phyloP scores from a whole-genome alignment of 257 asterid species.

The Solanum gandarillasii region DNA sequence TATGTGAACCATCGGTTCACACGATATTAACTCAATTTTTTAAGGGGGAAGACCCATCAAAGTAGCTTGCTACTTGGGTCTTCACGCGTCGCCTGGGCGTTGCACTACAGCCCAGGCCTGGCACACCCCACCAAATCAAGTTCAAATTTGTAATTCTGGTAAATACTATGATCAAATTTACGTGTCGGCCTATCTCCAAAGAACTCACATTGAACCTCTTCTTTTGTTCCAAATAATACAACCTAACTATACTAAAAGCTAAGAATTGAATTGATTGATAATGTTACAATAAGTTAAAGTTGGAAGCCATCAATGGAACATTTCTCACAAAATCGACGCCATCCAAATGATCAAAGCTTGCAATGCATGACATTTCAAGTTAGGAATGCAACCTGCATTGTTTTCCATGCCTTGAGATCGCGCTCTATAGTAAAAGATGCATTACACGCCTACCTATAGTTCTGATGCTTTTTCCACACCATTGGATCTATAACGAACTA shows the following conservation, averaged over 20 bases:
- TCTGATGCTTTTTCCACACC: constrained; percentile 43
- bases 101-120: not conserved
- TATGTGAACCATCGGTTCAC: not conserved
- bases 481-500: constrained; percentile 38
- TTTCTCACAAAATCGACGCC: not conserved
- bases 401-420: not conserved
- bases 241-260: too few relatives aligned
- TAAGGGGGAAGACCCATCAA: not conserved
- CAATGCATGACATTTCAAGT: not conserved
- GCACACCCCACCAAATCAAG: not conserved
- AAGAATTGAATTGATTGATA: too few relatives aligned
- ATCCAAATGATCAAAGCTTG: not conserved
- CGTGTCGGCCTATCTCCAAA: too few relatives aligned
- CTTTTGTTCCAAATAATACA: too few relatives aligned
- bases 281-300: too few relatives aligned
- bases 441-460: not conserved
- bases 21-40: not conserved
- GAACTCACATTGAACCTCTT: too few relatives aligned
- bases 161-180: too few relatives aligned
- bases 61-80: not conserved
- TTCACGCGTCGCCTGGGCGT: not conserved
- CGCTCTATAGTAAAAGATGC: not conserved
- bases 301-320: not conserved
- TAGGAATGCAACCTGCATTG: not conserved
- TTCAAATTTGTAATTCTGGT: not conserved